A percentile compares a stretch with the other conserved stretches of the same genome.
Conservation (phyloP, 2,329 filamentous ascomycete genomes). For the Ambrosiella cleistominuta region DNA sequence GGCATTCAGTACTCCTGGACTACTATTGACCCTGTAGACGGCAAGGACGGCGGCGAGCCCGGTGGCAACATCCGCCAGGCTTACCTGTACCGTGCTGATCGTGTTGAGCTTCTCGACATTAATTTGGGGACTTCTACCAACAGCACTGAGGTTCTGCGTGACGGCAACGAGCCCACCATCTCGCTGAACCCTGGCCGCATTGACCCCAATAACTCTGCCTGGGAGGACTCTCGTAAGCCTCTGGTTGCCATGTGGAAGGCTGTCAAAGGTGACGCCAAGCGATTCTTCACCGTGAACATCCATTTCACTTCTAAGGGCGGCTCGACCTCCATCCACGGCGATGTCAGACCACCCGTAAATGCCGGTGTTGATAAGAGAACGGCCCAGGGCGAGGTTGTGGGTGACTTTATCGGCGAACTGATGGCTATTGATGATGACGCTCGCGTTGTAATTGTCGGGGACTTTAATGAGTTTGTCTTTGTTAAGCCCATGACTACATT, state of each 20-base stretch:
- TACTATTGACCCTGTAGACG: slow-evolving; percentile 40
- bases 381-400: slow-evolving; percentile 40
- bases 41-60: slow-evolving; percentile 46
- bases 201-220: slow-evolving; percentile 42
- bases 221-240: slow-evolving; percentile 46
- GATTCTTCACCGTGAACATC: slow-evolving; percentile 55
- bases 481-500: slow-evolving; percentile 42
- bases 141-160: slow-evolving; percentile 38
- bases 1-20: slow-evolving; percentile 41
- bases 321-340: slow-evolving; percentile 44
- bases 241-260: slow-evolving; percentile 48
- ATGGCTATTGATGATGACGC: slow-evolving; percentile 38
- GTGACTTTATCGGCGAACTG: slow-evolving; percentile 39
- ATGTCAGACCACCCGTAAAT: slow-evolving; percentile 49
- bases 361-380: slow-evolving; percentile 39
- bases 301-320: slow-evolving; percentile 52
- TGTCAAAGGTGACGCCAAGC: slow-evolving; percentile 30
- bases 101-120: slow-evolving; percentile 40
- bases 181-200: slow-evolving; percentile 53
- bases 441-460: slow-evolving; percentile 42
- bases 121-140: slow-evolving; percentile 37
- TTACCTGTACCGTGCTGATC: slow-evolving; percentile 48
- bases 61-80: slow-evolving; percentile 57
- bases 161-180: slow-evolving; percentile 28
- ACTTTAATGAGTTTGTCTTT: slow-evolving; percentile 57